phyloP scores from a whole-genome alignment of 805 yeast genomes.

The Saccharomyces cerevisiae region DNA sequence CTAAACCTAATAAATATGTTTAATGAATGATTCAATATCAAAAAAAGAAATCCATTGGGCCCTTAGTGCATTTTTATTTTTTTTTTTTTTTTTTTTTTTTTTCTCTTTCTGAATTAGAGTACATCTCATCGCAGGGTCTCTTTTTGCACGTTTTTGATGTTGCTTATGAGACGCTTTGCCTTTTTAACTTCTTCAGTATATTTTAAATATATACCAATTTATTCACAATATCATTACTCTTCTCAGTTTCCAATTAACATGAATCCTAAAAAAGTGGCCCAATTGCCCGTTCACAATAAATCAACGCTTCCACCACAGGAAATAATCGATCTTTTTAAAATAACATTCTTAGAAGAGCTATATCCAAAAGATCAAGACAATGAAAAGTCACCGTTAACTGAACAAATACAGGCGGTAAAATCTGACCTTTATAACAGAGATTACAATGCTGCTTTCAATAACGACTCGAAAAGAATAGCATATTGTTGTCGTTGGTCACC shows the following conservation, averaged over 20 bases:
- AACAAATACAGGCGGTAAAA: slow-evolving; percentile 58
- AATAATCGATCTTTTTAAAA: slow-evolving; percentile 24
- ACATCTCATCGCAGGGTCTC: neutral
- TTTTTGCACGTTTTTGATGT: neutral
- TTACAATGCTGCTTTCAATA: slow-evolving; percentile 60
- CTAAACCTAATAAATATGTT: neutral
- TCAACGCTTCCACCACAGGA: slow-evolving; percentile 26
- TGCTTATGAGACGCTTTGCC: neutral
- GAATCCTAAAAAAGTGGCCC: slow-evolving; percentile 1
- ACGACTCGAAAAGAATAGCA: slow-evolving; percentile 57
- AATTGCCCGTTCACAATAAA: slow-evolving; percentile 20
- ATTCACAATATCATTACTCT: neutral
- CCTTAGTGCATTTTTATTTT: neutral
- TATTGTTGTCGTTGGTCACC: slow-evolving; percentile 85
- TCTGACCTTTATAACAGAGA: slow-evolving; percentile 61
- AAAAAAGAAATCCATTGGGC: neutral
- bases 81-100: slow-evolving; percentile 1
- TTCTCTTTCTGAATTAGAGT: neutral
- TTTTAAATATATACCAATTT: too few species aligned
- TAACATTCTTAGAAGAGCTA: slow-evolving; percentile 21
- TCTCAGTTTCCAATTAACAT: neutral
- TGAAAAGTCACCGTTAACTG: slow-evolving; percentile 8
- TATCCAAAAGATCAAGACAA: slow-evolving; percentile 12
- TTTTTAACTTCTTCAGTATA: neutral
- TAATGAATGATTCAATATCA: neutral